A percentile compares a stretch with the other conserved stretches of the same genome.
Conservation (phyloP, 495 filamentous ascomycete genomes). For the Annulohypoxylon moriforme region DNA sequence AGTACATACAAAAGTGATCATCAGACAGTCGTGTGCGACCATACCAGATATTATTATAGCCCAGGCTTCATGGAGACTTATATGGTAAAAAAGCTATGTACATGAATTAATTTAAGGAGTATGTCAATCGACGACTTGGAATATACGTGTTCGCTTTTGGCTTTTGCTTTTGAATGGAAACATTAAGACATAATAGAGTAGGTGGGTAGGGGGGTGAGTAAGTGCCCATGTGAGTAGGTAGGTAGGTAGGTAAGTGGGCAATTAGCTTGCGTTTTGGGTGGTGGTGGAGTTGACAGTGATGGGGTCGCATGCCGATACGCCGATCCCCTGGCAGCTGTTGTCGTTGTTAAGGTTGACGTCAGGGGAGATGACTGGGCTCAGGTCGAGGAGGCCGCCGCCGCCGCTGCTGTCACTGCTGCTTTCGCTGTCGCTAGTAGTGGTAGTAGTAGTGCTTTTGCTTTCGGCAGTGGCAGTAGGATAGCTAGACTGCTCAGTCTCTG, state of each 20-base stretch:
- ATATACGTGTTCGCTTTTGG: not conserved
- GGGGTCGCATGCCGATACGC: constrained; percentile 48
- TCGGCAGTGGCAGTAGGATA: not conserved
- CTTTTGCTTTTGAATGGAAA: not conserved
- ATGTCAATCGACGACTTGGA: not conserved
- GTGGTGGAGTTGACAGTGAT: constrained; percentile 39
- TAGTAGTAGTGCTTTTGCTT: constrained; percentile 7
- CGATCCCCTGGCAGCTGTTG: constrained; percentile 40
- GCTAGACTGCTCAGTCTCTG: not conserved
- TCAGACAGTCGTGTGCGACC: not conserved
- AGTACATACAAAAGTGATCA: not conserved
- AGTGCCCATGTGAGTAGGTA: not conserved
- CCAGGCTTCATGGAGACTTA: not conserved
- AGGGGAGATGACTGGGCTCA: constrained; percentile 17
- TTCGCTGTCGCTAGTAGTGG: not conserved
- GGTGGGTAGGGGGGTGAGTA: not conserved
- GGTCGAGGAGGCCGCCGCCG: constrained; percentile 18
- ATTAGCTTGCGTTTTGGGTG: not conserved
- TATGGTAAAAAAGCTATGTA: not conserved
- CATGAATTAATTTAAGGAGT: not conserved
- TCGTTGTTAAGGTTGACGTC: constrained; percentile 25
- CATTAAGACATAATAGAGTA: not conserved
- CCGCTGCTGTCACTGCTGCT: constrained; percentile 2
- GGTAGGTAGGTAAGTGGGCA: not conserved
- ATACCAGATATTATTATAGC: not conserved